phyloP scores from a whole-genome alignment of 768 basidiomycete genomes.

The Pisolithus marmoratus region DNA sequence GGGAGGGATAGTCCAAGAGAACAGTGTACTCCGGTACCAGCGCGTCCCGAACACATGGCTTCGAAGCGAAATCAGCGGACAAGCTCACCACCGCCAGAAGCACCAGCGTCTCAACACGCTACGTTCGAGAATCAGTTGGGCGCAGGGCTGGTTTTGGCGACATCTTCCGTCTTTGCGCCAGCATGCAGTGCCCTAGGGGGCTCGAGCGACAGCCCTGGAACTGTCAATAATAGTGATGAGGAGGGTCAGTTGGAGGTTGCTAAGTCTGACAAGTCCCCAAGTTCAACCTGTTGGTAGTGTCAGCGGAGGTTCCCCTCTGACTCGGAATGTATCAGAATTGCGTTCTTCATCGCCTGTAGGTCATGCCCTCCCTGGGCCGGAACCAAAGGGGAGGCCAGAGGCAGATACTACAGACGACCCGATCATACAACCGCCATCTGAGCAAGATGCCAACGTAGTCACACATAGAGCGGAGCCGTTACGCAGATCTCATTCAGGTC shows the following conservation, averaged over 20 bases:
- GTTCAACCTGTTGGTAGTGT: constrained; percentile 63
- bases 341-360: constrained; percentile 9
- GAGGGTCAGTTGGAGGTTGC: constrained; percentile 53
- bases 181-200: constrained; percentile 46
- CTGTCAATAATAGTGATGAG: constrained; percentile 51
- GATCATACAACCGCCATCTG: not conserved
- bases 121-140: constrained; percentile 67
- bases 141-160: constrained; percentile 61
- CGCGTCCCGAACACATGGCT: constrained; percentile 73
- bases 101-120: constrained; percentile 57
- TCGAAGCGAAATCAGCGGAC: constrained; percentile 80
- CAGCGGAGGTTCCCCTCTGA: constrained; percentile 43
- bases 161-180: constrained; percentile 55
- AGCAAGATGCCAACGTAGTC: constrained; percentile 10
- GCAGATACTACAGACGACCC: constrained; percentile 10
- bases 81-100: constrained; percentile 76
- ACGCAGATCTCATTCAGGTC: constrained; percentile 41
- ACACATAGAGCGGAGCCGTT: constrained; percentile 34
- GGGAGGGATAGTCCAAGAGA: constrained; percentile 27
- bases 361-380: constrained; percentile 5
- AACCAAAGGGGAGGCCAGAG: constrained; percentile 22
- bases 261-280: constrained; percentile 52
- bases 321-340: constrained; percentile 9
- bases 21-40: constrained; percentile 33
- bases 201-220: constrained; percentile 55